These are phyloP conservation scores for Calonectria honghensis DNA, from an alignment of 2,329 filamentous ascomycete species.

Conservation along the genomic window DNA sequence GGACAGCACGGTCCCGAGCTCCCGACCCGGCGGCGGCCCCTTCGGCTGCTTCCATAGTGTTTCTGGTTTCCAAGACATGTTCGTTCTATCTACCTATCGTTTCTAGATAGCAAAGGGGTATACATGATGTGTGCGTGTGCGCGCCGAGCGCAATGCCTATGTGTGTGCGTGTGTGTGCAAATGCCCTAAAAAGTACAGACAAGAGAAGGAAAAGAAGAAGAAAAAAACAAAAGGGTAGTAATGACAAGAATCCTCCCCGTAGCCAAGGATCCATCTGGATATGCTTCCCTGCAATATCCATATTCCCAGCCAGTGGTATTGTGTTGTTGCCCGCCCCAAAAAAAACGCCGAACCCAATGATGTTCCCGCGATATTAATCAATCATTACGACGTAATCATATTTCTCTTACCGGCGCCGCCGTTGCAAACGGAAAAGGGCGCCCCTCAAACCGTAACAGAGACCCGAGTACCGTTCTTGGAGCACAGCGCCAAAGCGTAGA, in stretches of 20 bases:
- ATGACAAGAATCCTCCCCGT: neutral
- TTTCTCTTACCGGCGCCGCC: constrained; percentile 5
- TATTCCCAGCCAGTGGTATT: constrained; percentile 9
- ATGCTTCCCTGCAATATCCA: constrained; percentile 16
- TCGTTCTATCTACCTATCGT: constrained; percentile 1
- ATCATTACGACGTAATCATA: constrained; percentile 16
- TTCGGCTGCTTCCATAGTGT: neutral
- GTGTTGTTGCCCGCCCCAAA: neutral
- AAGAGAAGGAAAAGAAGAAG: neutral
- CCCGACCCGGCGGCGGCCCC: neutral
- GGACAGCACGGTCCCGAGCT: constrained; percentile 17
- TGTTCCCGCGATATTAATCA: constrained; percentile 5
- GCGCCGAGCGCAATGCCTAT: neutral
- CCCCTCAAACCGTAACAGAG: constrained; percentile 43
- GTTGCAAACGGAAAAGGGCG: neutral
- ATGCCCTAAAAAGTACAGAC: neutral
- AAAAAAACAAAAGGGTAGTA: neutral
- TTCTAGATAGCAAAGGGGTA: constrained; percentile 26
- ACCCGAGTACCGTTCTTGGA: constrained; percentile 58
- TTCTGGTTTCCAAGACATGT: constrained; percentile 10
- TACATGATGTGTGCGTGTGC: constrained; percentile 12
- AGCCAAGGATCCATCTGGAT: constrained; percentile 9
- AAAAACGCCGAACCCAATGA: constrained; percentile 14
- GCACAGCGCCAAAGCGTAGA: constrained; percentile 59
- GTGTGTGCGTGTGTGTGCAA: neutral